Base-by-base conservation (phyloP, 75 land plant species). In the Pinus albicaulis region DNA sequence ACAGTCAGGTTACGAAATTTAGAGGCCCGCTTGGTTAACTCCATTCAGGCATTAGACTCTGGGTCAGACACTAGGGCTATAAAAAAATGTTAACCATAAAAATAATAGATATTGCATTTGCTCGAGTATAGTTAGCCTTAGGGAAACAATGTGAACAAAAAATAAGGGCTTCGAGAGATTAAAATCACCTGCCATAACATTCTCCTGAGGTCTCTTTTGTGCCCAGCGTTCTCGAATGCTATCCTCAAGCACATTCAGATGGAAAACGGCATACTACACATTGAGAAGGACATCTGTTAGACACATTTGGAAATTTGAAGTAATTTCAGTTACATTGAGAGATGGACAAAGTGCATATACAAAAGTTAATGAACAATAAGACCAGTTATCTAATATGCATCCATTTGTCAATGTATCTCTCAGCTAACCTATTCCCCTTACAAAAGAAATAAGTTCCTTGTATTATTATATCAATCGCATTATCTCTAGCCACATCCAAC, bases 141-240 rank as follows among this genome's bases (percentile, higher is more conserved):
- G 53, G 53, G 53, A 48, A 48, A 10, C 53, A 48, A 48, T 48
- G 53, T 48, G 53, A 48, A 48, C 12, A 3, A 48, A 48, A 48
- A 48, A 10, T 48, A 11, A 48, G 11, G 53, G 53, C 53, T 48
- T 48, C 53, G 10, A 48, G 12, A 48, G 12, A 10, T 10, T 31
- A 41, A 14, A 61, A 74, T 80, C 79, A 81, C 83, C 78, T 79
- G 82, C 76, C 55, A 64, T 75, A 69, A 80, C 28, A 19, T 75
- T 87, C 17, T 87, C 90, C 15, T 63, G 84, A 52, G 86, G 83
- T 79, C 60, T 89, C 76, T 89, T 92, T 76, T 65, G 82, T 55
- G 79, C 73, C 99, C 99, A 96, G 11, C 92, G 84, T 65, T 86
- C 86, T 84, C 86, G 88, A 66, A 96, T 92, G 82, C 96, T 94